These are phyloP conservation scores for Boletus rufocinnamomeus DNA, from an alignment of 768 basidiomycete species.

Conservation along the genomic window DNA sequence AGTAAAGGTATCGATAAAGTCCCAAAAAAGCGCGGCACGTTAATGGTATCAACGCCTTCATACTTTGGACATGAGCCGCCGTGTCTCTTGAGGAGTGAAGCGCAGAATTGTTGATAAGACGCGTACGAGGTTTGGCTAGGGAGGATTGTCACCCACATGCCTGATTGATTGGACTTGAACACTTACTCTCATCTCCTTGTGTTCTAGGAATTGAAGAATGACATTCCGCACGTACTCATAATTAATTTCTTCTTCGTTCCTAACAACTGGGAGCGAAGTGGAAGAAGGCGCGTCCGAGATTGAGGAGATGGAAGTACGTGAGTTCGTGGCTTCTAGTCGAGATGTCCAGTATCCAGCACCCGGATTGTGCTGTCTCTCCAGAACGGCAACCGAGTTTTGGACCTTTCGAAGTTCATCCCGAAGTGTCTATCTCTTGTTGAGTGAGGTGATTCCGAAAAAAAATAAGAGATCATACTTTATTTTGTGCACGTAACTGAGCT, in stretches of 20 bases:
- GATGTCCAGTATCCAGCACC: slow-evolving; percentile 92
- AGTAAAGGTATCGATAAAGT: slow-evolving; percentile 4
- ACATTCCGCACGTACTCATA: slow-evolving; percentile 96
- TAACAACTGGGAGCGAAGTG: slow-evolving; percentile 35
- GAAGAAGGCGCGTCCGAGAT: slow-evolving; percentile 42
- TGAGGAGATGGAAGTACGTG: slow-evolving; percentile 43
- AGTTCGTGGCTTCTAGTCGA: slow-evolving; percentile 37
- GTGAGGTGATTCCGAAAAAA: background rate
- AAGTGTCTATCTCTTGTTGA: slow-evolving; percentile 58
- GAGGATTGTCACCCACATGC: slow-evolving; percentile 9
- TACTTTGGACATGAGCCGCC: slow-evolving; percentile 86
- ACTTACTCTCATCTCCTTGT: slow-evolving; percentile 96
- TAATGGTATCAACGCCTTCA: slow-evolving; percentile 31
- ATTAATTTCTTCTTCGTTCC: slow-evolving; percentile 89
- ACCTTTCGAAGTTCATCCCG: slow-evolving; percentile 95
- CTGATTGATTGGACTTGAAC: background rate
- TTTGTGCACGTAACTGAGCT: slow-evolving; percentile 66
- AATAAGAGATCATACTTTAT: slow-evolving; percentile 60
- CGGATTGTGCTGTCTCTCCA: slow-evolving; percentile 90
- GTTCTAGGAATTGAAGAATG: slow-evolving; percentile 95
- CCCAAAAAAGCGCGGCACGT: background rate
- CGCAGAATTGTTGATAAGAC: slow-evolving; percentile 90
- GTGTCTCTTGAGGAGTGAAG: slow-evolving; percentile 94
- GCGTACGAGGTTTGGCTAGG: slow-evolving; percentile 82
- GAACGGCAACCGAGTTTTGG: slow-evolving; percentile 85